phyloP scores from a whole-genome alignment of 148 eudicot species.

The Polygonum maritimum region DNA sequence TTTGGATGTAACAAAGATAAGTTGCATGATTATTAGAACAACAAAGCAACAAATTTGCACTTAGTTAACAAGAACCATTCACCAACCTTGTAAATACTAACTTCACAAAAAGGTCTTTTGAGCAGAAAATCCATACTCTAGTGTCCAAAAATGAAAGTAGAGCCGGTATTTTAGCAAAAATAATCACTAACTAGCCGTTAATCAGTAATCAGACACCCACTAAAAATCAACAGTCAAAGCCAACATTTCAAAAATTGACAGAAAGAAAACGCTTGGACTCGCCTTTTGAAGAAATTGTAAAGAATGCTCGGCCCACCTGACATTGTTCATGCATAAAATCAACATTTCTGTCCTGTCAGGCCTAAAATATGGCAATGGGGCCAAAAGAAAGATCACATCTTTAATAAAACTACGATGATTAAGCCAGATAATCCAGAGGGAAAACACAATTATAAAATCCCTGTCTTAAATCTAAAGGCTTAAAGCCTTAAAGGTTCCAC shows the following conservation, averaged over 20 bases:
- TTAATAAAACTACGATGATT: not conserved
- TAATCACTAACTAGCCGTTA: not conserved
- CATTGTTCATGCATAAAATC: not conserved
- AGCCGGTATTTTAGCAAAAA: no score
- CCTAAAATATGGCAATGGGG: not conserved
- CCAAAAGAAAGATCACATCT: not conserved
- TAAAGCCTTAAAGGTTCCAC: not conserved
- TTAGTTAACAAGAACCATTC: no score
- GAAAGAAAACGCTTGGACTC: conserved; percentile 1
- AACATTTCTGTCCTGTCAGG: not conserved
- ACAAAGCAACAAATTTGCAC: no score
- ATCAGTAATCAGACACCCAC: not conserved
- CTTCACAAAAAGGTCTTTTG: no score
- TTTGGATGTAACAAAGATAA: no score
- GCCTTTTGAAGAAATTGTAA: not conserved
- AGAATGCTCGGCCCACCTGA: not conserved
- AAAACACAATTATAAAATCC: not conserved
- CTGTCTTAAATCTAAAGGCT: not conserved
- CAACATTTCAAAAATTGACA: not conserved
- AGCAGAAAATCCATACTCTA: no score
- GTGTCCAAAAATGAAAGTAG: no score
- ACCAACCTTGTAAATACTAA: no score
- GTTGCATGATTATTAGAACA: no score
- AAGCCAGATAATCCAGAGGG: not conserved
- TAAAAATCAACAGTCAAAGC: not conserved